phyloP scores from a whole-genome alignment of 2,329 filamentous ascomycete species.

The Onygenales sp. region DNA sequence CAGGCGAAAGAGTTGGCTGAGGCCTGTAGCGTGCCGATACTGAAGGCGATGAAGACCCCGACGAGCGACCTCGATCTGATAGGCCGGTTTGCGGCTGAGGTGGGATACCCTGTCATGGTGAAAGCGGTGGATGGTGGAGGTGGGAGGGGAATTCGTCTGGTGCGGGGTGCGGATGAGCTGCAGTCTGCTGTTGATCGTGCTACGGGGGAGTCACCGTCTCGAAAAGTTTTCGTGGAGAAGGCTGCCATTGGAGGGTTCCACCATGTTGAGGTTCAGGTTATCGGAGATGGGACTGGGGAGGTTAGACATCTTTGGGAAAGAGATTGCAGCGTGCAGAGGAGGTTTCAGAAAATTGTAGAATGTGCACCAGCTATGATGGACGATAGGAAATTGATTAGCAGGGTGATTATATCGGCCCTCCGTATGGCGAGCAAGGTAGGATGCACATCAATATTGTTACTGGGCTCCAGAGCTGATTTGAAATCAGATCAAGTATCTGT shows the following conservation, averaged over 20 bases:
- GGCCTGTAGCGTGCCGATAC: constrained; percentile 43
- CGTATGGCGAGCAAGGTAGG: constrained; percentile 40
- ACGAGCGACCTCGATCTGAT: constrained; percentile 37
- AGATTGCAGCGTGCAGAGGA: constrained; percentile 51
- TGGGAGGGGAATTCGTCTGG: constrained; percentile 50
- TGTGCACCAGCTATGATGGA: constrained; percentile 44
- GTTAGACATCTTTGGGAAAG: constrained; percentile 51
- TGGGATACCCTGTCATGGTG: constrained; percentile 49
- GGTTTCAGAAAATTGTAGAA: constrained; percentile 55
- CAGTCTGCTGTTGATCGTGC: constrained; percentile 40
- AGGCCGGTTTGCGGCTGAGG: constrained; percentile 47
- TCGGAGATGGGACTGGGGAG: constrained; percentile 45
- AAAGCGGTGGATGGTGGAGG: constrained; percentile 58
- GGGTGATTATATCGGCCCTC: constrained; percentile 46
- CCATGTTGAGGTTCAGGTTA: constrained; percentile 53
- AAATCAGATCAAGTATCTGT: constrained; percentile 43
- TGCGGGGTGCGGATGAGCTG: constrained; percentile 36
- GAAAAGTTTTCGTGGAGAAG: constrained; percentile 50
- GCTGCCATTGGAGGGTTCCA: constrained; percentile 53
- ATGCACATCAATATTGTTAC: neutral
- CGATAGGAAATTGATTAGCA: constrained; percentile 38
- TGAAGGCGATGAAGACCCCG: constrained; percentile 38
- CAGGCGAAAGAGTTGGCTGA: constrained; percentile 43
- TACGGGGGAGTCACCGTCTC: constrained; percentile 49
- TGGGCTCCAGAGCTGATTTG: constrained; percentile 8